Evolutionary conservation across 2,329 filamentous ascomycete species (phyloP), one percentile per base, ranked within the genome.

Genomic region (Ceratocystis alfenasii): DNA sequence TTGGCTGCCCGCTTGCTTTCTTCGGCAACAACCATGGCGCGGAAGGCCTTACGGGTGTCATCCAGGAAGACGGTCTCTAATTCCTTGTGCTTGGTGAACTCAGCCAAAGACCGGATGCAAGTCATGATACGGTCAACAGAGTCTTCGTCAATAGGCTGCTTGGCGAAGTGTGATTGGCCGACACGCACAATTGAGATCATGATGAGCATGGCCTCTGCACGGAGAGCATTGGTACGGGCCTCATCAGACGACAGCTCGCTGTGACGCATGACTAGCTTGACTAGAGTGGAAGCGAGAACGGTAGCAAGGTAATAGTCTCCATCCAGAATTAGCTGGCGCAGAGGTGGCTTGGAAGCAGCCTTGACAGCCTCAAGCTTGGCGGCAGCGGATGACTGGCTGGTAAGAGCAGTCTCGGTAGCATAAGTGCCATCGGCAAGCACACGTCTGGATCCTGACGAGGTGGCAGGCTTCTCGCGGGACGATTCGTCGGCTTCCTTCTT

Each of bases 111-210:
- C 68, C 93, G 87, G 41, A 99, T 90, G 74, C 93, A 97, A 48
- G 90, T 91, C 94, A 99, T 97, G 75, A 99, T 93, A 71, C 94
- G 87, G 75, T 99, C 94, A n/a, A 97, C 84, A 0, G 94, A 96
- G 74, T 99, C 94, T 75, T 99, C 94, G 69, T 99, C 94, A 69
- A 99, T 97, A 1, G 91, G 89, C 1, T 90, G 88, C 79, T 97
- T 97, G 73, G 95, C 94, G 71, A 99, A 99, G 69, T 96, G 90
- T n/a, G 93, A 97, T 77, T 99, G 94, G 50, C 94, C 94, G 68
- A 96, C 94, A 62, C 94, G 91, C 70, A 99, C 90, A 70, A 99
- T 95, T 4, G 94, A 97, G 71, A 99, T 96, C 92, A 97, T 96
- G 74, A 99, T 97, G 64, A 99, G 83, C 94, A 99, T 99, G 57